phyloP scores from a whole-genome alignment of 345 rosid species.

The Bretschneidera sinensis region DNA sequence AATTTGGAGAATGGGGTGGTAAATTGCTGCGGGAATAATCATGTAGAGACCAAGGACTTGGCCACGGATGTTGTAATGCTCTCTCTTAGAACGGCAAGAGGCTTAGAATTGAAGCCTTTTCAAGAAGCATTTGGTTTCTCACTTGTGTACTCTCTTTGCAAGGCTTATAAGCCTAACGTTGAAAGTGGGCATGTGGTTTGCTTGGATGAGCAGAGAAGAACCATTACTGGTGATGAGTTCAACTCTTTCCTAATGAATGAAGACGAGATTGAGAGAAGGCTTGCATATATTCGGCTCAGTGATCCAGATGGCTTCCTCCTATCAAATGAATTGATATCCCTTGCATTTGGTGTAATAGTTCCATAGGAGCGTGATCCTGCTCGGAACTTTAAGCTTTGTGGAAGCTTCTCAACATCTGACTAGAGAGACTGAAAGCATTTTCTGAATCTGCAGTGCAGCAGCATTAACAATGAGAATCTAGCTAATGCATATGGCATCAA shows the following conservation, averaged over 20 bases:
- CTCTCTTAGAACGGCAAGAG: slow-evolving; percentile 79
- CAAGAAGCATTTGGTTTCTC: slow-evolving; percentile 55
- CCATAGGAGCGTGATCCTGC: slow-evolving; percentile 20
- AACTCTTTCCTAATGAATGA: slow-evolving; percentile 24
- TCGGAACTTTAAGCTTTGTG: not conserved
- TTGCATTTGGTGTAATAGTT: slow-evolving; percentile 53
- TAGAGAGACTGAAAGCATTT: no score
- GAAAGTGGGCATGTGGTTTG: slow-evolving; percentile 72
- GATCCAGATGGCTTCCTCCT: slow-evolving; percentile 93
- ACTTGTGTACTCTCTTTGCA: slow-evolving; percentile 49
- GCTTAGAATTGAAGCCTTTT: slow-evolving; percentile 60
- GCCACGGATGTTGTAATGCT: slow-evolving; percentile 85
- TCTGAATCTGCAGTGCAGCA: no score
- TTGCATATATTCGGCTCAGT: slow-evolving; percentile 57
- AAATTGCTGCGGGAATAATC: slow-evolving; percentile 27
- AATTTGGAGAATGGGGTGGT: slow-evolving; percentile 52
- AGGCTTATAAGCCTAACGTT: slow-evolving; percentile 50
- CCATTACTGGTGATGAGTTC: slow-evolving; percentile 38
- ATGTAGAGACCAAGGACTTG: slow-evolving; percentile 50
- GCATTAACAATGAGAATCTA: no score
- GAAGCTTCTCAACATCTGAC: not conserved
- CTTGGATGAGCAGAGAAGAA: slow-evolving; percentile 53
- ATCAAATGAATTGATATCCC: slow-evolving; percentile 79
- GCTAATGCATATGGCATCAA: no score
- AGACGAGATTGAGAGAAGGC: slow-evolving; percentile 30